phyloP scores from a whole-genome alignment of 768 basidiomycete species.

The Lenzites betulinus region DNA sequence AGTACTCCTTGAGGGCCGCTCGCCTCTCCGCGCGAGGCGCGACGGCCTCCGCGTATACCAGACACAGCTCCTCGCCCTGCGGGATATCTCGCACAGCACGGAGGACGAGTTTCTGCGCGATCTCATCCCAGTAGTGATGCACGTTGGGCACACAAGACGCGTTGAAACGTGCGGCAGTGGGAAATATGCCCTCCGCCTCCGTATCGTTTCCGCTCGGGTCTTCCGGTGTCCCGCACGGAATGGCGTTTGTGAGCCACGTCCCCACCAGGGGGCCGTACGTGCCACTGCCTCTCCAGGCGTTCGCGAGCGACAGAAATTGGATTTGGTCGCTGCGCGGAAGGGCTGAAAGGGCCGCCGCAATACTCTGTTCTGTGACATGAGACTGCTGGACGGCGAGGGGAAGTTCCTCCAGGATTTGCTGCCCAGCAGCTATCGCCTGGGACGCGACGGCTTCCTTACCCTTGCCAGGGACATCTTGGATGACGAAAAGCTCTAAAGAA shows the following conservation, averaged over 20 bases:
- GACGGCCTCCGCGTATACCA: slow-evolving; percentile 26
- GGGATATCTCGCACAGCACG: slow-evolving; percentile 27
- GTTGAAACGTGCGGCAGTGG: slow-evolving; percentile 28
- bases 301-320: slow-evolving; percentile 22
- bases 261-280: slow-evolving; percentile 18
- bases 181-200: slow-evolving; percentile 23
- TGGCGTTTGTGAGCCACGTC: slow-evolving; percentile 29
- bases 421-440: slow-evolving; percentile 10
- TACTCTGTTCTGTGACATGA: slow-evolving; percentile 9
- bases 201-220: neutral
- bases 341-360: slow-evolving; percentile 18
- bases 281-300: slow-evolving; percentile 6
- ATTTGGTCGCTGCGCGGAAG: slow-evolving; percentile 23
- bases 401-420: slow-evolving; percentile 26
- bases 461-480: no score
- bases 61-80: slow-evolving; percentile 31
- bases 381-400: slow-evolving; percentile 25
- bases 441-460: neutral
- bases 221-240: slow-evolving; percentile 21
- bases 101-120: slow-evolving; percentile 22
- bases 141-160: slow-evolving; percentile 31
- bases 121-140: slow-evolving; percentile 26
- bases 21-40: slow-evolving; percentile 17
- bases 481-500: neutral
- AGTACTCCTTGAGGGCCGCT: slow-evolving; percentile 13